phyloP scores from a whole-genome alignment of 345 rosid genomes.

The Gossypium raimondii region DNA sequence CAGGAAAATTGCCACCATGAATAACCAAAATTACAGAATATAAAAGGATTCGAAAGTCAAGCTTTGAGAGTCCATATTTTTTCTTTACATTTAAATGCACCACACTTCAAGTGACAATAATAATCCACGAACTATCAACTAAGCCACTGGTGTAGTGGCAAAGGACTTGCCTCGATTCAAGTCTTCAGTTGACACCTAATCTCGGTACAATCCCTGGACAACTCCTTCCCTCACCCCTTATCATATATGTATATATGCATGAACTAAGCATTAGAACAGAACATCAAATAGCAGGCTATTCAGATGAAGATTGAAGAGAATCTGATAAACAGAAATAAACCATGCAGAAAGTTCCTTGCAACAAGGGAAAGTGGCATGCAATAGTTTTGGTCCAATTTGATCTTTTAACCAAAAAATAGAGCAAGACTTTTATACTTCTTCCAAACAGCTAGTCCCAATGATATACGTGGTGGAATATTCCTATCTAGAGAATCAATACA shows the following conservation, averaged over 20 bases:
- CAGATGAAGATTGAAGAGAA: neutral
- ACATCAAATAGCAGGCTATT: neutral
- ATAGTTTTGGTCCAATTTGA: constrained; percentile 7
- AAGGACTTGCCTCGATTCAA: too few relatives aligned
- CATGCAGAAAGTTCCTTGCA: neutral
- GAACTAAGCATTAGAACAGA: neutral
- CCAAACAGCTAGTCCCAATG: constrained; percentile 23
- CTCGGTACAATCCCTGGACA: too few relatives aligned
- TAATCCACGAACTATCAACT: neutral
- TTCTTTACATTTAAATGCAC: too few relatives aligned
- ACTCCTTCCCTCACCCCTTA: too few relatives aligned
- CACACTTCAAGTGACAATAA: neutral
- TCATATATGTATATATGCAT: too few relatives aligned
- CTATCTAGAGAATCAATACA: constrained; percentile 15
- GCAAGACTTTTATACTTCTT: constrained; percentile 28
- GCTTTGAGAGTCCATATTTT: neutral
- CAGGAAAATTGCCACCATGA: neutral
- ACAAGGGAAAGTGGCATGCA: neutral
- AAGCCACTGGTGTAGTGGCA: too few relatives aligned
- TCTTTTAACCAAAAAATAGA: constrained; percentile 16
- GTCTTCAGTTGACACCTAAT: too few relatives aligned
- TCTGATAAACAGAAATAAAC: neutral
- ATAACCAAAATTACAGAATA: neutral
- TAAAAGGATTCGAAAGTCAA: neutral
- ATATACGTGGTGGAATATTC: constrained; percentile 43